Conservation (phyloP, 768 basidiomycete species). For the Psilocybe cyanescens region DNA sequence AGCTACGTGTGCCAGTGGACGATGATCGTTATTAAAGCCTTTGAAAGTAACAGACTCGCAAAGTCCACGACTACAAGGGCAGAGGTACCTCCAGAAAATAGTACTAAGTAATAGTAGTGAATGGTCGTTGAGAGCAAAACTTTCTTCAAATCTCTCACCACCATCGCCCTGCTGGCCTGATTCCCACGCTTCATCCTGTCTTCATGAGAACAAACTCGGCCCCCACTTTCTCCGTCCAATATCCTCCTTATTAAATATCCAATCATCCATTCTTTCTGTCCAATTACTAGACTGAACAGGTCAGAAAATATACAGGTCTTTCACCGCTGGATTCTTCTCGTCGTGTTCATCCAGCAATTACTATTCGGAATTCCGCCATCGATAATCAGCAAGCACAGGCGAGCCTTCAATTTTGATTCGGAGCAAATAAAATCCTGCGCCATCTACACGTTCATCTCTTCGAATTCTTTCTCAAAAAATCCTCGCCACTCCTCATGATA, state of each 20-base stretch:
- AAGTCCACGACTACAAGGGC: constrained; percentile 55
- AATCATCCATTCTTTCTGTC: not conserved
- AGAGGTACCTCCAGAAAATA: constrained; percentile 50
- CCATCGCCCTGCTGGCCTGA: constrained; percentile 33
- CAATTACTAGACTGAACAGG: no score
- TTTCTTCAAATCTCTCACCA: constrained; percentile 24
- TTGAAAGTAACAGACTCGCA: constrained; percentile 34
- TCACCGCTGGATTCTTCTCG: not conserved
- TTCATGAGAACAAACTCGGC: constrained; percentile 10
- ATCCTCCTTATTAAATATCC: not conserved
- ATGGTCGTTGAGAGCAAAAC: constrained; percentile 45
- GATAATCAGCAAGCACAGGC: not conserved
- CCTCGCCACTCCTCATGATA: constrained; percentile 2
- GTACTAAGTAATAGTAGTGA: constrained; percentile 54
- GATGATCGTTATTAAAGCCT: constrained; percentile 41
- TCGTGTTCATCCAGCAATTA: not conserved
- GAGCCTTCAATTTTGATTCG: not conserved
- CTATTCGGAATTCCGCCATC: not conserved
- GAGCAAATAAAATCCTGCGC: not conserved
- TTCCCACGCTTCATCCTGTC: constrained; percentile 35
- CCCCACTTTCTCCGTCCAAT: constrained; percentile 6
- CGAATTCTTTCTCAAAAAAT: not conserved
- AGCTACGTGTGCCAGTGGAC: constrained; percentile 33
- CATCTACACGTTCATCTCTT: not conserved
- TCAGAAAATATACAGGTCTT: not conserved